A percentile compares a stretch with the other conserved stretches of the same genome.
Conservation (phyloP, 1,139 yeast species). For the Blastobotrys capitulatus region DNA sequence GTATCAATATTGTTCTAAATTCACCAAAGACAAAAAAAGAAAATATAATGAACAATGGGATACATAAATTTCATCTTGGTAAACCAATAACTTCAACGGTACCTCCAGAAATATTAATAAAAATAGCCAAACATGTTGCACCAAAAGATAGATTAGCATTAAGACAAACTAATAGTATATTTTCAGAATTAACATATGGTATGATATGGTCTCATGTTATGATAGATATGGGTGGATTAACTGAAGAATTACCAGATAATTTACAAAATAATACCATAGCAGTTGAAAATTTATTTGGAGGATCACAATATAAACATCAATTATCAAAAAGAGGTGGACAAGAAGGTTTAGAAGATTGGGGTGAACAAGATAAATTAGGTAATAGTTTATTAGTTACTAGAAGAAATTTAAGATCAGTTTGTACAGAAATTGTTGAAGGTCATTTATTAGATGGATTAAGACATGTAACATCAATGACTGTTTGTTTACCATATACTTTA, state of each 20-base stretch:
- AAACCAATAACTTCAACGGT: not conserved
- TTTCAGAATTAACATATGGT: not conserved
- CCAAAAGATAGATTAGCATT: not conserved
- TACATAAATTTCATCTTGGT: not conserved
- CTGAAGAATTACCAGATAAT: not conserved
- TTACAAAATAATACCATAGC: not conserved
- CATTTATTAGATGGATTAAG: not conserved
- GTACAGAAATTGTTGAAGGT: conserved; percentile 1
- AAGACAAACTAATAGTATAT: not conserved
- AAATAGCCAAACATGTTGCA: not conserved
- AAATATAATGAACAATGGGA: no score
- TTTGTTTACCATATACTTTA: not conserved
- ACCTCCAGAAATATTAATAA: not conserved
- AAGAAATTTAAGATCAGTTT: not conserved
- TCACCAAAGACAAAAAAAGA: no score
- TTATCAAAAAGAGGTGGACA: not conserved
- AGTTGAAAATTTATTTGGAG: not conserved
- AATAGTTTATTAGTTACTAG: not conserved
- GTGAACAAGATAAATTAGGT: not conserved
- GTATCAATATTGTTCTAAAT: no score
- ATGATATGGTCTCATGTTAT: conserved; percentile 4
- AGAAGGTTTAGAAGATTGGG: not conserved
- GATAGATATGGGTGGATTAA: not conserved
- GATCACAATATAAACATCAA: conserved; percentile 1
- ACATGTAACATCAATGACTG: not conserved